phyloP scores from a whole-genome alignment of 768 basidiomycete genomes.

The Leucocoprinus sp. region DNA sequence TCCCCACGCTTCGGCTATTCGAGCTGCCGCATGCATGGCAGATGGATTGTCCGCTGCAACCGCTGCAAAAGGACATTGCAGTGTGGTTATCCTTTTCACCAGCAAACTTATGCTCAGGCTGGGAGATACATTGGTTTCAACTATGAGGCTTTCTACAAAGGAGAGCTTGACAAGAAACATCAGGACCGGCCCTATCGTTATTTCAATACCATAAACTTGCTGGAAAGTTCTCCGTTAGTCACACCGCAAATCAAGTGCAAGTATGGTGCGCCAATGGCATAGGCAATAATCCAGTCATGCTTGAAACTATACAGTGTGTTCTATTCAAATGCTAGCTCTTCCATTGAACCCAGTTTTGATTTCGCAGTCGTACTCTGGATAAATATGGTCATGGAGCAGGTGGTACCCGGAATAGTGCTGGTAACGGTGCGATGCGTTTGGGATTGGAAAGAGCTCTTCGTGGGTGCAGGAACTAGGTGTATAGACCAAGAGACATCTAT shows the following conservation, averaged over 20 bases:
- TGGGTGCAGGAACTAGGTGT: too few species aligned
- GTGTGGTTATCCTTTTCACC: slow-evolving; percentile 56
- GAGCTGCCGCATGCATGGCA: slow-evolving; percentile 65
- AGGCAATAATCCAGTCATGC: slow-evolving; percentile 92
- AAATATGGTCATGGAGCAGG: slow-evolving; percentile 97
- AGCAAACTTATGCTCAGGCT: slow-evolving; percentile 25
- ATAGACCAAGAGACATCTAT: too few species aligned
- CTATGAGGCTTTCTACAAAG: slow-evolving; percentile 82
- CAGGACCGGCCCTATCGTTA: slow-evolving; percentile 96
- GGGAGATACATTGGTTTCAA: slow-evolving; percentile 45
- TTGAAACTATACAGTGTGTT: slow-evolving; percentile 96
- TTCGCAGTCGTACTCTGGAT: slow-evolving; percentile 75
- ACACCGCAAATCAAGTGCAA: slow-evolving; percentile 86
- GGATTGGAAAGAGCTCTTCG: slow-evolving; percentile 89
- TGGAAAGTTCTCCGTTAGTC: slow-evolving; percentile 90
- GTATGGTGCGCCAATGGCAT: slow-evolving; percentile 99
- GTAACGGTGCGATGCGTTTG: slow-evolving; percentile 93
- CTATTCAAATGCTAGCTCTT: slow-evolving; percentile 12
- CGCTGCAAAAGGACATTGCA: slow-evolving; percentile 20
- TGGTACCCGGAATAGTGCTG: slow-evolving; percentile 98
- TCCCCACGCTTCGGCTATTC: slow-evolving; percentile 83
- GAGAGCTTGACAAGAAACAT: slow-evolving; percentile 95
- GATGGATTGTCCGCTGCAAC: slow-evolving; percentile 69
- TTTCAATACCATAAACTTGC: slow-evolving; percentile 99
- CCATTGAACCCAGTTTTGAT: slow-evolving; percentile 13